A percentile compares a stretch with the other conserved stretches of the same genome.
These are phyloP conservation scores for Kernera saxatilis DNA, from an alignment of 345 rosid genomes.

Conservation along the genomic window DNA sequence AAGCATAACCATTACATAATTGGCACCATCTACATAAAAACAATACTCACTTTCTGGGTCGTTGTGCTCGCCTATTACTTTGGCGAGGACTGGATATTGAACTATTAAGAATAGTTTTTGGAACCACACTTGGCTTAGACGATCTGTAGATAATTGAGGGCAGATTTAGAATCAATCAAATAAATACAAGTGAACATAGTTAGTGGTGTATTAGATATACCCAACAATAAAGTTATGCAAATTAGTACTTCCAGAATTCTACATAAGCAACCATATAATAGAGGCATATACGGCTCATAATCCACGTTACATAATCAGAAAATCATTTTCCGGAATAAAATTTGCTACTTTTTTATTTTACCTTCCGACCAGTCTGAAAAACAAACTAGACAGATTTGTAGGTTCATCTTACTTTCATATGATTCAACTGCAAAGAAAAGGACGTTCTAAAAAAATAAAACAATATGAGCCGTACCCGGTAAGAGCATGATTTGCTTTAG, in stretches of 20 bases:
- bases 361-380: not conserved
- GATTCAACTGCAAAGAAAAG: not conserved
- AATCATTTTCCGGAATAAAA: not conserved
- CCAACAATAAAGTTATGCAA: not conserved
- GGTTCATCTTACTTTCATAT: not conserved
- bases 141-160: not conserved
- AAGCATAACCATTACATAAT: not conserved
- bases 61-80: slow-evolving; percentile 10
- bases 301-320: not conserved
- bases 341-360: not conserved
- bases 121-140: not conserved
- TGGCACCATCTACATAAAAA: not conserved
- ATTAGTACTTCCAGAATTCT: not conserved
- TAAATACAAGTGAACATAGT: not conserved
- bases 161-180: not conserved
- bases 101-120: not conserved
- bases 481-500: slow-evolving; percentile 23
- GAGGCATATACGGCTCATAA: not conserved
- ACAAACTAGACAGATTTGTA: not conserved
- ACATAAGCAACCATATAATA: slow-evolving; percentile 1
- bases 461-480: slow-evolving; percentile 15
- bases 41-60: slow-evolving; percentile 24
- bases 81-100: slow-evolving; percentile 13
- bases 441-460: not conserved
- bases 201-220: not conserved